A percentile compares a stretch with the other conserved stretches of the same genome.
Evolutionary conservation across 441 rosid genomes (phyloP).

Genomic region (Flueggea neowawraea): DNA sequence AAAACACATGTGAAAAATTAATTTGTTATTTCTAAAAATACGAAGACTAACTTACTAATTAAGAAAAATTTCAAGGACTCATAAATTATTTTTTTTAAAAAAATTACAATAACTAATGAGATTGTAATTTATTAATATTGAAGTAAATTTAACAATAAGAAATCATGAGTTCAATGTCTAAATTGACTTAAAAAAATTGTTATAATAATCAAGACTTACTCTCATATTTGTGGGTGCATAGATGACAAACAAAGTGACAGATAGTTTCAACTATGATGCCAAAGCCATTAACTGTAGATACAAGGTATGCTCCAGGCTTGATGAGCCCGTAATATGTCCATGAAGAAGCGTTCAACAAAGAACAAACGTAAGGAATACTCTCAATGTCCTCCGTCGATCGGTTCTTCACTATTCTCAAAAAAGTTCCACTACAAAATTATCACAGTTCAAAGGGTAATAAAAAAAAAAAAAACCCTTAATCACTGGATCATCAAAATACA

Average conservation of each 20-base stretch:
- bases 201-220: conserved; percentile 23
- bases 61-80: too few relatives aligned
- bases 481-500: neutral
- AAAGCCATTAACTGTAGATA: conserved; percentile 73
- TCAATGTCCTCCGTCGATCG: conserved; percentile 71
- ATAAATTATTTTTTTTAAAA: too few relatives aligned
- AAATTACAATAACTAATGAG: too few relatives aligned
- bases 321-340: conserved; percentile 85
- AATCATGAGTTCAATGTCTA: too few relatives aligned
- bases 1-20: too few relatives aligned
- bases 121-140: too few relatives aligned
- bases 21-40: too few relatives aligned
- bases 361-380: conserved; percentile 75
- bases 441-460: neutral
- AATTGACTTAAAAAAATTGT: too few relatives aligned
- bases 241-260: conserved; percentile 49
- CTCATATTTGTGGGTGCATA: conserved; percentile 46
- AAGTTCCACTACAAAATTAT: conserved; percentile 40
- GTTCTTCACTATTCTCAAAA: conserved; percentile 46
- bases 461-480: neutral
- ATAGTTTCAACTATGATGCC: conserved; percentile 53
- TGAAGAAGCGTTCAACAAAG: conserved; percentile 48
- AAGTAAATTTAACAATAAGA: too few relatives aligned
- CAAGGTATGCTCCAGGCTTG: conserved; percentile 58
- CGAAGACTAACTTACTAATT: too few relatives aligned